A percentile compares a stretch with the other conserved stretches of the same genome.
These are phyloP conservation scores for Sarocladium brachiariae DNA, from an alignment of 2,329 filamentous ascomycete species.

Conservation along the genomic window DNA sequence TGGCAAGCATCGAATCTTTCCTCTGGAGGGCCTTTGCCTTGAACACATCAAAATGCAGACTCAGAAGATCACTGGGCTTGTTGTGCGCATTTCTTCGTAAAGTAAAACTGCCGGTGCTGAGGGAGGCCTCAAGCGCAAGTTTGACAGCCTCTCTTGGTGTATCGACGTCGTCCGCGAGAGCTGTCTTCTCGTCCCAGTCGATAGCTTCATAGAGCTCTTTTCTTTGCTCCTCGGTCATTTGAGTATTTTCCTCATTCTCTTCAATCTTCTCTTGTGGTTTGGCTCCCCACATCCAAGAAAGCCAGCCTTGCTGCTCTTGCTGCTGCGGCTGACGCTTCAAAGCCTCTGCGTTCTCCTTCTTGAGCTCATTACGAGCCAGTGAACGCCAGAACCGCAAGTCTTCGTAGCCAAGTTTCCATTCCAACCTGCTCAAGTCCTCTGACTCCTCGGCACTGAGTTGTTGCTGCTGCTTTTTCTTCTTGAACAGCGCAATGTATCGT, in stretches of 20 bases:
- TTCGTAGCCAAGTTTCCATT: conserved; percentile 86
- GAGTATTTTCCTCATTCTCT: conserved; percentile 61
- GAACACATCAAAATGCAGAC: conserved; percentile 90
- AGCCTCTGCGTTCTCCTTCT: conserved; percentile 90
- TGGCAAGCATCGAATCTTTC: conserved; percentile 82
- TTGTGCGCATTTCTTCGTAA: conserved; percentile 61
- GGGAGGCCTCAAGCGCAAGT: conserved; percentile 81
- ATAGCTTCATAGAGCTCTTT: conserved; percentile 97
- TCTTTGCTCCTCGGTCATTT: conserved; percentile 91
- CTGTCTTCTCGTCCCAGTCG: conserved; percentile 95
- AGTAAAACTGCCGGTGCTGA: conserved; percentile 96
- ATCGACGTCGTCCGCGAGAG: conserved; percentile 80
- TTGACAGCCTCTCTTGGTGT: conserved; percentile 87
- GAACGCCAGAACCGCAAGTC: conserved; percentile 97
- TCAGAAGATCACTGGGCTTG: conserved; percentile 73
- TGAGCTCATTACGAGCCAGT: conserved; percentile 84
- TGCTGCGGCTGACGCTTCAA: conserved; percentile 54
- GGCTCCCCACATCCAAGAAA: conserved; percentile 84
- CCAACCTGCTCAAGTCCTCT: conserved; percentile 67
- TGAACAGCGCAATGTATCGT: conserved; percentile 90
- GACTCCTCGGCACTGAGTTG: conserved; percentile 64
- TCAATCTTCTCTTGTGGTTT: conserved; percentile 58
- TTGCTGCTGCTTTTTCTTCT: conserved; percentile 76
- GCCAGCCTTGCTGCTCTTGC: conserved; percentile 76
- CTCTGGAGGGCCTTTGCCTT: conserved; percentile 83